phyloP scores from a whole-genome alignment of 768 basidiomycete species.

The Pleurotus eryngii region DNA sequence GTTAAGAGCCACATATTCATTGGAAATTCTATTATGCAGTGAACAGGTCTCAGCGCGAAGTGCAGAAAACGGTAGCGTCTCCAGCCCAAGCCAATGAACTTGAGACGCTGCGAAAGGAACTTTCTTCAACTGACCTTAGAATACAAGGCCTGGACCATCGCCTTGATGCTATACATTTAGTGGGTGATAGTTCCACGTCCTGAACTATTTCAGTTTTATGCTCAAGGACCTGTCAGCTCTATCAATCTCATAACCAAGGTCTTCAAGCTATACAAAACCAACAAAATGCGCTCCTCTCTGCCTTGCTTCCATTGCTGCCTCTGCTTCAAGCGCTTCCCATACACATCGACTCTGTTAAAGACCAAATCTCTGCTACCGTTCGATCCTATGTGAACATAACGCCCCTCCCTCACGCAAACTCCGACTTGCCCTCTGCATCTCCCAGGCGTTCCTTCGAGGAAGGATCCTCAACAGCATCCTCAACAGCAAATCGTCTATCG shows the following conservation, averaged over 20 bases:
- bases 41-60: slow-evolving; percentile 58
- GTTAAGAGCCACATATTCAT: slow-evolving; percentile 5
- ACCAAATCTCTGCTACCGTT: slow-evolving; percentile 28
- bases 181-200: slow-evolving; percentile 17
- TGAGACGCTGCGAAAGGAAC: slow-evolving; percentile 36
- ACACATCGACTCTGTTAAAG: slow-evolving; percentile 47
- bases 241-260: slow-evolving; percentile 49
- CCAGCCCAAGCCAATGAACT: slow-evolving; percentile 48
- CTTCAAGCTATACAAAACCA: slow-evolving; percentile 63
- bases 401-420: background rate
- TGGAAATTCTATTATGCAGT: slow-evolving; percentile 32
- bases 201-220: background rate
- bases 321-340: slow-evolving; percentile 56
- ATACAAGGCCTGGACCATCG: slow-evolving; percentile 51
- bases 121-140: slow-evolving; percentile 28
- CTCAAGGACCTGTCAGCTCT: slow-evolving; percentile 29
- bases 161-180: slow-evolving; percentile 53
- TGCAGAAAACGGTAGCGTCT: slow-evolving; percentile 54
- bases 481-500: background rate
- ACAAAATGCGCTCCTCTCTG: slow-evolving; percentile 50
- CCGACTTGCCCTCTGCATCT: background rate
- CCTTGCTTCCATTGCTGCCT: slow-evolving; percentile 58
- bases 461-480: background rate
- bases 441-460: background rate
- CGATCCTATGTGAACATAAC: background rate